These are phyloP conservation scores for Protomyces gravidus DNA, from an alignment of 1,139 yeast genomes.

Conservation along the genomic window DNA sequence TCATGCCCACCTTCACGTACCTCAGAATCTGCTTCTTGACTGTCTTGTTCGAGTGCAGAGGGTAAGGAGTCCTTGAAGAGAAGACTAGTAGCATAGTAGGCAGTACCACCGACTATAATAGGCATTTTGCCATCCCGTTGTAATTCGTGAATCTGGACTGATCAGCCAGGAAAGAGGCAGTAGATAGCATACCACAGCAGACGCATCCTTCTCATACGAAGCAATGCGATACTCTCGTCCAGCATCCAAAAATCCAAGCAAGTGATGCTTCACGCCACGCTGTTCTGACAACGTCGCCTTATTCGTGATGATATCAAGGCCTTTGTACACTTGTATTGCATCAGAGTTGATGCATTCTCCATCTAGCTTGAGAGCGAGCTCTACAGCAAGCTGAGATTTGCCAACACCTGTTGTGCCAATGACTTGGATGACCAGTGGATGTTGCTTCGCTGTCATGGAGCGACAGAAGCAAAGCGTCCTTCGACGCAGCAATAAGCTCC, in stretches of 20 bases:
- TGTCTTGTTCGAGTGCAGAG: conserved; percentile 41
- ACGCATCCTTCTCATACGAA: conserved; percentile 70
- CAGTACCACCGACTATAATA: conserved; percentile 92
- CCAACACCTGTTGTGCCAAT: conserved; percentile 99
- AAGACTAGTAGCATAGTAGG: conserved; percentile 77
- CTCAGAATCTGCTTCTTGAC: conserved; percentile 30
- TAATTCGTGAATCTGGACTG: conserved; percentile 54
- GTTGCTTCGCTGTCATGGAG: background rate
- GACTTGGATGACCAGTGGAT: conserved; percentile 52
- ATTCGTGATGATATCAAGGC: conserved; percentile 73
- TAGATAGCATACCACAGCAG: conserved; percentile 34
- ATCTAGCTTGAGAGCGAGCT: conserved; percentile 66
- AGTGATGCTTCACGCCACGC: conserved; percentile 71
- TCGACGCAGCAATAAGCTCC: no score
- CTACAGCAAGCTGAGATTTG: conserved; percentile 58
- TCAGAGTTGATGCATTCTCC: conserved; percentile 96
- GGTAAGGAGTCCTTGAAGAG: conserved; percentile 58
- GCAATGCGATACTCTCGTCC: conserved; percentile 78
- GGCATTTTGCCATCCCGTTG: conserved; percentile 70
- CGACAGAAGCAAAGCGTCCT: no score
- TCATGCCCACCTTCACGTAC: conserved; percentile 4
- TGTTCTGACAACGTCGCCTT: conserved; percentile 82
- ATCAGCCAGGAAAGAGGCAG: background rate
- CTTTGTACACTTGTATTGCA: conserved; percentile 88
- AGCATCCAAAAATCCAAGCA: conserved; percentile 74